Percentiles rank a stretch among this genome's conserved stretches.
phyloP scores from a whole-genome alignment of 1,139 yeast genomes.

The Ogataea hybrid region DNA sequence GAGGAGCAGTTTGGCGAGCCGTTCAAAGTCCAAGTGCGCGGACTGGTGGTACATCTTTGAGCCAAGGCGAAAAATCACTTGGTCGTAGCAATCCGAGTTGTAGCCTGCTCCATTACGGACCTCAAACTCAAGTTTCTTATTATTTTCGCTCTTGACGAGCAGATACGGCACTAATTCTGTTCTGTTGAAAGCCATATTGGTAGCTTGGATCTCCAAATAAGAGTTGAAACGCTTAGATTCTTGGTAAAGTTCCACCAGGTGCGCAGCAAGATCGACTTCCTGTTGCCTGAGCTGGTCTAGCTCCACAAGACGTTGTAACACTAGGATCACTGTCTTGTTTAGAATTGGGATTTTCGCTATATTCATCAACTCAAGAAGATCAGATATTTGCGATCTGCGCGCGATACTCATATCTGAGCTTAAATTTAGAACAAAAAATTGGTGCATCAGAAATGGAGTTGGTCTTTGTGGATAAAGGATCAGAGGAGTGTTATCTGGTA shows the following conservation, averaged over 20 bases:
- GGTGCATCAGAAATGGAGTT: conserved; percentile 14
- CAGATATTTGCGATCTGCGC: conserved; percentile 1
- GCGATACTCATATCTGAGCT: not conserved
- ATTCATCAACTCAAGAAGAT: conserved; percentile 5
- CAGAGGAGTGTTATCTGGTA: not conserved
- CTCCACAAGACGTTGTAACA: conserved; percentile 4
- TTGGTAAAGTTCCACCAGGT: conserved; percentile 7
- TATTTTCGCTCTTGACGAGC: conserved; percentile 1
- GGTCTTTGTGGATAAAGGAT: conserved; percentile 13
- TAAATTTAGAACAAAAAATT: conserved; percentile 8
- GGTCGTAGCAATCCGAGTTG: conserved; percentile 10
- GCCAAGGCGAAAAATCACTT: conserved; percentile 4
- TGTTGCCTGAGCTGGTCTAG: not conserved
- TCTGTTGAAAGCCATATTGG: conserved; percentile 4
- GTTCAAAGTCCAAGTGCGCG: not conserved
- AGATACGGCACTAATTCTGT: conserved; percentile 8
- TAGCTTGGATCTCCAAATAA: conserved; percentile 11
- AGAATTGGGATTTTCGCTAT: conserved; percentile 2
- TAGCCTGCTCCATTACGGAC: conserved; percentile 11
- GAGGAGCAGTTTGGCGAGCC: conserved; percentile 1
- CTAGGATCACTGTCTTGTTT: conserved; percentile 10
- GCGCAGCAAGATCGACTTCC: conserved; percentile 7
- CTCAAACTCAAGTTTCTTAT: conserved; percentile 3
- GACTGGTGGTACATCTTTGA: conserved; percentile 1
- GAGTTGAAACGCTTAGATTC: conserved; percentile 13